Base-by-base conservation (phyloP, 2,329 filamentous ascomycete genomes). In the Chaetothyriales sp. region DNA sequence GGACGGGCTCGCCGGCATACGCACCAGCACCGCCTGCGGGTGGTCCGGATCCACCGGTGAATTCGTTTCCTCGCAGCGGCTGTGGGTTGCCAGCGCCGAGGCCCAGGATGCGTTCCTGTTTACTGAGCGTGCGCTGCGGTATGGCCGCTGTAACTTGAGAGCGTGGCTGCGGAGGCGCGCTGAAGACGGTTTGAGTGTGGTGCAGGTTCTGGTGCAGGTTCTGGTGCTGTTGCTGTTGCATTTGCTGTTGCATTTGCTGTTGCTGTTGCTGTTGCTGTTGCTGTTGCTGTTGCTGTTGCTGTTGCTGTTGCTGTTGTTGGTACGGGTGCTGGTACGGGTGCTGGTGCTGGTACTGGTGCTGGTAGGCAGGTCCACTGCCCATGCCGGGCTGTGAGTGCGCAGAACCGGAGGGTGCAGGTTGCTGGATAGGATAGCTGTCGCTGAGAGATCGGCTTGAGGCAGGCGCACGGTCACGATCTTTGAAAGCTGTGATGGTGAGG, bases 21-120 rank as follows among this genome's bases (percentile, higher is more conserved):
- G 10, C 2, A 18, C 3, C 19, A 10, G 8, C 18, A 29, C 49
- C 18, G 5, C 45, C 44, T 29, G 47, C 22, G 18, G 33, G 7
- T 50, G 43, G 45, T 9, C 20, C 5, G n/a, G 33, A 20, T n/a
- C n/a, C n/a, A n/a, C n/a, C n/a, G n/a, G n/a, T n/a, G n/a, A n/a
- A n/a, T n/a, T n/a, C n/a, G n/a, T n/a, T n/a, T n/a, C n/a, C n/a
- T n/a, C n/a, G n/a, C n/a, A n/a, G n/a, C n/a, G n/a, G n/a, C n/a
- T n/a, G n/a, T n/a, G n/a, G n/a, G 50, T 33, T n/a, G 19, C 18
- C 8, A 49, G 44, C 7, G 53, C 47, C 10, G 10, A 61, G 55
- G 0, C 58, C 58, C 5, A 58, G 45, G 10, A 60, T 44, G 5
- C 54, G 51, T 44, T 61, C 59, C 43, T 60, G 56, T 28, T 58